Base-by-base conservation (phyloP, 2,329 filamentous ascomycete genomes). In the Chrysoporthe austroafricana region DNA sequence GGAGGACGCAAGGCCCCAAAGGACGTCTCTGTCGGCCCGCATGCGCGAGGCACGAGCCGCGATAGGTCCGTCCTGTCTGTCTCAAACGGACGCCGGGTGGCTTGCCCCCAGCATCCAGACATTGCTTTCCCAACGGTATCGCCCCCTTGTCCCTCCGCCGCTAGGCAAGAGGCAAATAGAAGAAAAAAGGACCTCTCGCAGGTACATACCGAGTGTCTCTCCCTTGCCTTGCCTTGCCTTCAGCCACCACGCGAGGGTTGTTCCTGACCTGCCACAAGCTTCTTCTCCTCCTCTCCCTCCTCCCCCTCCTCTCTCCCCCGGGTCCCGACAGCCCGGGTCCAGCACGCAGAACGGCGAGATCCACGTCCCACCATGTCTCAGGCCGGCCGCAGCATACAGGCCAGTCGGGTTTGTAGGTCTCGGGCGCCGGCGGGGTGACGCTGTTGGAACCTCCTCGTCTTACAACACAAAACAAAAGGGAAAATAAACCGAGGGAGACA, bases 351-450 rank as follows among this genome's bases (percentile, higher is more conserved):
- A 32, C 62, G 63, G 54, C 60, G 60, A 39, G 57, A 57, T 65
- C 57, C 66, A 58, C n/a, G 67, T 66, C 64, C 62, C 64, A 68
- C 62, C 32, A 56, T 65, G 67, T 69, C 67, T 69, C 67, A 69
- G 63, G 34, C 44, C 44, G 14, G 44, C 44, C 16, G 16, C 44
- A 46, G 6, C 3, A 48, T n/a, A 21, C 50, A 18, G 46, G 44
- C 13, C 13, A 46, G 44, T 14, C 44, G 44, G 44, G 4, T 18
- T 14, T 18, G 18, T 7, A 11, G 44, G 18, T 46, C 36, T 39
- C 36, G 36, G 36, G 9, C 36, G 9, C 6, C 36, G 9, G 9
- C 36, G 36, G 26, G 36, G 36, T 39, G 36, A 39, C 36, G 36
- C 36, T 9, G 36, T 39, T 39, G 5, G 36, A 9, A 39, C 36